Conservation (phyloP, 2,329 filamentous ascomycete genomes). For the Chaetomium olivaceum region DNA sequence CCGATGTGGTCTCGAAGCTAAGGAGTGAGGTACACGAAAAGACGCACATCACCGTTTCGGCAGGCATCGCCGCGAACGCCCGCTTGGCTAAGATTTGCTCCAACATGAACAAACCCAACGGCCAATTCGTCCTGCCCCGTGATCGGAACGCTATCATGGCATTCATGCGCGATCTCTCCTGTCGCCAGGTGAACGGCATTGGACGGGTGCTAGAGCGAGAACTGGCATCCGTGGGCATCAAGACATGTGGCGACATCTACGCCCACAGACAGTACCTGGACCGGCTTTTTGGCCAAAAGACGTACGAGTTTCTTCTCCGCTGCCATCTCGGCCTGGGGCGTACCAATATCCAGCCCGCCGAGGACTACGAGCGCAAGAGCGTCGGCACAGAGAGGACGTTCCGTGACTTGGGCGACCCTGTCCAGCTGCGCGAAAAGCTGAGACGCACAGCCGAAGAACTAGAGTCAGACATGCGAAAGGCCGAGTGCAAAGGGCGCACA, state of each 20-base stretch:
- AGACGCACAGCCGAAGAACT: slow-evolving; percentile 80
- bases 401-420: slow-evolving; percentile 69
- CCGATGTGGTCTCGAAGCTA: slow-evolving; percentile 75
- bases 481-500: slow-evolving; percentile 85
- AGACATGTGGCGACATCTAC: slow-evolving; percentile 87
- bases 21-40: slow-evolving; percentile 72
- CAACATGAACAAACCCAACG: slow-evolving; percentile 95
- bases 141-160: slow-evolving; percentile 74
- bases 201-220: slow-evolving; percentile 92
- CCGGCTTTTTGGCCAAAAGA: slow-evolving; percentile 86
- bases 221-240: slow-evolving; percentile 81
- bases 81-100: slow-evolving; percentile 94
- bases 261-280: slow-evolving; percentile 69
- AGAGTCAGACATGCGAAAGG: slow-evolving; percentile 77
- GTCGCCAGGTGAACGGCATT: slow-evolving; percentile 92
- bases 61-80: slow-evolving; percentile 90
- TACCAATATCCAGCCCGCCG: slow-evolving; percentile 80
- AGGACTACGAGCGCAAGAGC: slow-evolving; percentile 84
- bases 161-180: slow-evolving; percentile 82
- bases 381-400: slow-evolving; percentile 95
- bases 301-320: slow-evolving; percentile 80
- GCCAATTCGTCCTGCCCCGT: slow-evolving; percentile 75
- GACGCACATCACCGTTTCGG: slow-evolving; percentile 85
- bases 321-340: slow-evolving; percentile 85
- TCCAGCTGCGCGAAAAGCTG: slow-evolving; percentile 73